A percentile compares a stretch with the other conserved stretches of the same genome.
phyloP scores from a whole-genome alignment of 2,329 filamentous ascomycete species.

The Biscogniauxia marginata region DNA sequence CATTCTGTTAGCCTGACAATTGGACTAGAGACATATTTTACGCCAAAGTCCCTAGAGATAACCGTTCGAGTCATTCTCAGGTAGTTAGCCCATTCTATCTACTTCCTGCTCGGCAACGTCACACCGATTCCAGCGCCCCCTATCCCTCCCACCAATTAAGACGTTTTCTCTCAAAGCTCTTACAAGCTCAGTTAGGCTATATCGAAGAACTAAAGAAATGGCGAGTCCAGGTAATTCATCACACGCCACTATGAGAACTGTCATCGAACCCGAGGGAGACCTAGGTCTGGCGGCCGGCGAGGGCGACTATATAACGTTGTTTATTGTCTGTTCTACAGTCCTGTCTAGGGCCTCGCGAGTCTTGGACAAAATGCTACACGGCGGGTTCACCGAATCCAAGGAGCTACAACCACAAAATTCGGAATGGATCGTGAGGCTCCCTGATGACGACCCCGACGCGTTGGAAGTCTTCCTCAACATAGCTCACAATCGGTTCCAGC shows the following conservation, averaged over 20 bases:
- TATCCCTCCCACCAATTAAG: too few relatives aligned
- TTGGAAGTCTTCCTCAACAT: neutral
- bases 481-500: neutral
- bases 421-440: neutral
- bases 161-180: too few relatives aligned
- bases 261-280: neutral
- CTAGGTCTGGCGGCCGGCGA: neutral
- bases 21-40: too few relatives aligned
- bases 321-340: neutral
- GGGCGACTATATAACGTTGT: neutral
- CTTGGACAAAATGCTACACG: neutral
- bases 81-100: too few relatives aligned
- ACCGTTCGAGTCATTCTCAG: too few relatives aligned
- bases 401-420: neutral
- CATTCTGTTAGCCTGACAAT: too few relatives aligned
- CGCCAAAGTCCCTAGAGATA: too few relatives aligned
- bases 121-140: too few relatives aligned
- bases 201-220: too few relatives aligned
- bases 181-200: too few relatives aligned
- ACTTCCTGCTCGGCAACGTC: too few relatives aligned
- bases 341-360: neutral
- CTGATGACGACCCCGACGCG: neutral
- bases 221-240: neutral
- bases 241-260: neutral
- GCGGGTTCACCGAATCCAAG: neutral